Conservation (phyloP, 495 filamentous ascomycete species). For the Baudoinia panamericana region DNA sequence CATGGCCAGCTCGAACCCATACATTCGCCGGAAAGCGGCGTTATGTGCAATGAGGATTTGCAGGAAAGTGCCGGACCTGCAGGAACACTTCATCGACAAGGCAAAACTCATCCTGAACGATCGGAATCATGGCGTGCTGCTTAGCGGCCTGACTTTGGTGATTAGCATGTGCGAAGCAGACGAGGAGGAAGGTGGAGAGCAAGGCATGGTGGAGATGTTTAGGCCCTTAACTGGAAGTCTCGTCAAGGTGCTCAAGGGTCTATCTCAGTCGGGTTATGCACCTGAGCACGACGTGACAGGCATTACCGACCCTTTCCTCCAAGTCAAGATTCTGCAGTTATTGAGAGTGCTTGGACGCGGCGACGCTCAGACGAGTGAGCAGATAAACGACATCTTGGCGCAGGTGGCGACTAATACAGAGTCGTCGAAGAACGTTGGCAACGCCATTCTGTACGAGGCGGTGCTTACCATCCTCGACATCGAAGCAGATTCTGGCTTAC, state of each 20-base stretch:
- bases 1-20: slow-evolving; percentile 84
- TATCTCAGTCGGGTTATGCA: slow-evolving; percentile 90
- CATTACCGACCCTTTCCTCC: slow-evolving; percentile 96
- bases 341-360: slow-evolving; percentile 77
- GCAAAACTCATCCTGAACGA: slow-evolving; percentile 79
- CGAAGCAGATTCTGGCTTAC: slow-evolving; percentile 84
- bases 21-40: slow-evolving; percentile 91
- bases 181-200: slow-evolving; percentile 68
- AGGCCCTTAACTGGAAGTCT: slow-evolving; percentile 59
- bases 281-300: slow-evolving; percentile 97
- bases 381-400: slow-evolving; percentile 96
- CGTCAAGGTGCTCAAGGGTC: slow-evolving; percentile 78
- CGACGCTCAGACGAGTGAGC: slow-evolving; percentile 78
- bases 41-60: slow-evolving; percentile 99
- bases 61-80: slow-evolving; percentile 90
- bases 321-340: slow-evolving; percentile 84
- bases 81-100: slow-evolving; percentile 95
- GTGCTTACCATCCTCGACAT: slow-evolving; percentile 96
- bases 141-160: slow-evolving; percentile 83
- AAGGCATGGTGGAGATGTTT: slow-evolving; percentile 79
- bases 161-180: slow-evolving; percentile 90
- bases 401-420: slow-evolving; percentile 98
- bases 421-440: slow-evolving; percentile 95
- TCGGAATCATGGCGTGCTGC: slow-evolving; percentile 82
- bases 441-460: slow-evolving; percentile 93